A percentile compares a stretch with the other conserved stretches of the same genome.
phyloP scores from a whole-genome alignment of 495 filamentous ascomycete genomes.

The Tuber brumale region DNA sequence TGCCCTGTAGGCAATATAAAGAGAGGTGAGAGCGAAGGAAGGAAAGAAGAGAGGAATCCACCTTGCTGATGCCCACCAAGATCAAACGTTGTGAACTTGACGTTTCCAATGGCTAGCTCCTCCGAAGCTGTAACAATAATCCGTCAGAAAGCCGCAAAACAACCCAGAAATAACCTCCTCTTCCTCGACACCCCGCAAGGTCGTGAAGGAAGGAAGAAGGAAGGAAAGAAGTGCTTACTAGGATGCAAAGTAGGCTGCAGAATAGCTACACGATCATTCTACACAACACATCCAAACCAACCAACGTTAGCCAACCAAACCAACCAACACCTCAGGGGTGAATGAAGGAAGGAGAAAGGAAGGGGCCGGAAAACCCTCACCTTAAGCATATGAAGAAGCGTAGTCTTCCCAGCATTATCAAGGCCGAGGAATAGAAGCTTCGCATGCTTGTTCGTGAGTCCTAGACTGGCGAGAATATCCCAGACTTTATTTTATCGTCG shows the following conservation, averaged over 20 bases:
- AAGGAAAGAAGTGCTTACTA: conserved; percentile 52
- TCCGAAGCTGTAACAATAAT: conserved; percentile 63
- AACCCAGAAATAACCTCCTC: neutral
- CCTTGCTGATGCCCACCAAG: conserved; percentile 95
- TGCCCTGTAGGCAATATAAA: neutral
- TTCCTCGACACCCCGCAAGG: neutral
- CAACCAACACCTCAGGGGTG: neutral
- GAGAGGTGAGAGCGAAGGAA: neutral
- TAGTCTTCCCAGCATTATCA: conserved; percentile 98
- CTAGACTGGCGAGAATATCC: conserved; percentile 82
- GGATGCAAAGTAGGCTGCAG: conserved; percentile 85
- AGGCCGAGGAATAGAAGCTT: conserved; percentile 91
- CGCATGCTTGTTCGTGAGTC: conserved; percentile 91
- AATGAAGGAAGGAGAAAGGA: neutral
- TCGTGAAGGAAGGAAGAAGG: conserved; percentile 16
- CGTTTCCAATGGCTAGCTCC: conserved; percentile 92
- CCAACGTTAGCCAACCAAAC: conserved; percentile 18
- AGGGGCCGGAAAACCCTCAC: conserved; percentile 46
- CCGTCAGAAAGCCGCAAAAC: conserved; percentile 24
- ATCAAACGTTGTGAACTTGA: conserved; percentile 96
- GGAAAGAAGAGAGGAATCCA: conserved; percentile 44
- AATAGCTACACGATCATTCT: conserved; percentile 93
- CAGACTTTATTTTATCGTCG: conserved; percentile 57
- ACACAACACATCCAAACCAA: neutral
- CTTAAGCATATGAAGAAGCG: conserved; percentile 87